Base-by-base conservation (phyloP, 2,329 filamentous ascomycete species). In the Ophiocordyceps sinensis region DNA sequence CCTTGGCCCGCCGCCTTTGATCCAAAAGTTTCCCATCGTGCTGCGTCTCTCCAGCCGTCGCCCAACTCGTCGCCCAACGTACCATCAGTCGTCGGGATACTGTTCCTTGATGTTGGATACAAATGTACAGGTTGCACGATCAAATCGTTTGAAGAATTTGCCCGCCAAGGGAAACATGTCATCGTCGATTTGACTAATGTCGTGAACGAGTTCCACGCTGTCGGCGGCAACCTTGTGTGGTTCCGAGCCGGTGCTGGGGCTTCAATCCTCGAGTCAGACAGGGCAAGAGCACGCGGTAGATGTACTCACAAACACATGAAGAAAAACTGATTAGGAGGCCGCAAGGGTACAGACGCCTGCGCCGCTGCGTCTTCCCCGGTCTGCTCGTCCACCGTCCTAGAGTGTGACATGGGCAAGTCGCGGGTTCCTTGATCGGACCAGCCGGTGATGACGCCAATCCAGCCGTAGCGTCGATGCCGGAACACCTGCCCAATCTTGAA, bases 101-200 rank as follows among this genome's bases (percentile, higher is more conserved):
- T 88, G 78, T 51, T 93, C 85, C 50, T 63, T 62, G 28, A 74
- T 54, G 58, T 95, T 96, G 51, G 86, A 94, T 28, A 94, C 71
- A 63, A 96, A 98, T 4, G 63, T 68, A 49, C 76, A 76, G 0
- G 62, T 68, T 29, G 64, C 65, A 5, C 58, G 54, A 59, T 95
- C 85, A 69, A 87, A 96, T 35, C 86, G 71, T 60, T 85, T 93
- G 60, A 98, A 96, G 59, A 85, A 85, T 51, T 80, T 82, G 1
- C 91, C 91, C 3, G 87, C 85, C 49, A 84, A 61, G 37, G 68
- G 67, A 53, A 85, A 71, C 46, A 93, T 66, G 21, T 73, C 51
- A 4, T 71, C 62, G 0, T 73, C 68, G 3, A 81, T 67, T 49
- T 48, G 63, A 57, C 40, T 58, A 37, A 52, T 50, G 41, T 73